Percentiles rank a stretch among this genome's conserved stretches.
These are phyloP conservation scores for Pyrenochaeta sp. DNA, from an alignment of 2,329 filamentous ascomycete genomes.

Conservation along the genomic window DNA sequence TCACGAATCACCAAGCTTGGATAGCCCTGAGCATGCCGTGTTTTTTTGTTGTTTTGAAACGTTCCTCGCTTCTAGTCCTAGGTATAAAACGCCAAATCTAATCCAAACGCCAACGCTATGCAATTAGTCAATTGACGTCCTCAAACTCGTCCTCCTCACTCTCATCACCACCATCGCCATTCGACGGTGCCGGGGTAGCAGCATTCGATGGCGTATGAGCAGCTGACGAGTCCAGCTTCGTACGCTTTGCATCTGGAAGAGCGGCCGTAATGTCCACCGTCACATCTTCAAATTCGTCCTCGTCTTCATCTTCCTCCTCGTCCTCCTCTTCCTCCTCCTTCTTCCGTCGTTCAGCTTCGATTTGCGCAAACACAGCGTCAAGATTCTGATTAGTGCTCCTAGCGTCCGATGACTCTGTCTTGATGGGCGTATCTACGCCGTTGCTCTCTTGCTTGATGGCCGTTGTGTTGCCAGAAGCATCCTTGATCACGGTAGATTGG, in stretches of 20 bases:
- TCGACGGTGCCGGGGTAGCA: conserved; percentile 48
- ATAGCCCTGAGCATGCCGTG: background rate
- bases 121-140: conserved; percentile 48
- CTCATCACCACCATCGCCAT: conserved; percentile 55
- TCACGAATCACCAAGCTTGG: background rate
- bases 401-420: conserved; percentile 57
- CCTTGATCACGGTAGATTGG: conserved; percentile 68
- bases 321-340: conserved; percentile 49
- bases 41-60: background rate
- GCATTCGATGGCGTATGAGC: conserved; percentile 42
- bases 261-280: conserved; percentile 41
- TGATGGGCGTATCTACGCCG: conserved; percentile 47
- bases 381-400: conserved; percentile 65
- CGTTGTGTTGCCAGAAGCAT: conserved; percentile 56
- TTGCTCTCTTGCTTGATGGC: conserved; percentile 49
- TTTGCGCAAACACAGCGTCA: conserved; percentile 72
- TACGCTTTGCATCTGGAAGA: conserved; percentile 63
- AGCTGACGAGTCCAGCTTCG: conserved; percentile 64
- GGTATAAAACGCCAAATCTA: conserved; percentile 1
- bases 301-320: conserved; percentile 57
- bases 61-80: background rate
- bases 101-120: conserved; percentile 21
- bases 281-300: conserved; percentile 54
- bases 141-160: conserved; percentile 59
- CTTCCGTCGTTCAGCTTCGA: conserved; percentile 67